These are phyloP conservation scores for Capniomyces stellatus DNA, from an alignment of 371 early-diverging fungal genomes.

Conservation along the genomic window DNA sequence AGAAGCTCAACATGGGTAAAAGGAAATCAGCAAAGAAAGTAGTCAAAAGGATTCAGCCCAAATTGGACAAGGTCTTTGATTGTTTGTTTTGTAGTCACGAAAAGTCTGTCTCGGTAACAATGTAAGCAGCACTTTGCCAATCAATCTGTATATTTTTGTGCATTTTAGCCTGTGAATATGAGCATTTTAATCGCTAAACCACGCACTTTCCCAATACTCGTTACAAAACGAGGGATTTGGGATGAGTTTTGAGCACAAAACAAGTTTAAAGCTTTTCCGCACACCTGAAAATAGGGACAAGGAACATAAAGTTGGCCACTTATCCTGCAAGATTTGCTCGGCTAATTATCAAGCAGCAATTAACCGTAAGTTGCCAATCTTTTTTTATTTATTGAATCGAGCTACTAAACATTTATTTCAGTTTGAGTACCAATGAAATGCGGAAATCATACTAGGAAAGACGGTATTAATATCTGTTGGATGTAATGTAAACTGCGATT, in stretches of 20 bases:
- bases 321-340: constrained; percentile 17
- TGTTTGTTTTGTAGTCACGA: constrained; percentile 89
- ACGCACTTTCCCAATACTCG: not conserved
- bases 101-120: constrained; percentile 34
- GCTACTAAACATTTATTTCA: no score
- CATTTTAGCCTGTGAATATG: not conserved
- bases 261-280: no score
- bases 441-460: not conserved
- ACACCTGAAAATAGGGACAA: constrained; percentile 3
- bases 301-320: constrained; percentile 10
- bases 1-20: constrained; percentile 58
- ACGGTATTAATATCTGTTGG: not conserved
- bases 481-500: no score
- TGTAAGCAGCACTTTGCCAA: constrained; percentile 32
- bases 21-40: constrained; percentile 67
- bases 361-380: constrained; percentile 4
- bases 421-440: no score
- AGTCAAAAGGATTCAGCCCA: constrained; percentile 41
- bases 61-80: constrained; percentile 60
- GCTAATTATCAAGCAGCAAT: constrained; percentile 16
- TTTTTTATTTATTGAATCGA: not conserved
- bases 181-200: not conserved
- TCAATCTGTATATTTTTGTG: not conserved
- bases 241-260: no score
- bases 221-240: no score